Evolutionary conservation across 1,284 basidiomycete genomes (phyloP).

Genomic region (Sporisorium sorghi): DNA sequence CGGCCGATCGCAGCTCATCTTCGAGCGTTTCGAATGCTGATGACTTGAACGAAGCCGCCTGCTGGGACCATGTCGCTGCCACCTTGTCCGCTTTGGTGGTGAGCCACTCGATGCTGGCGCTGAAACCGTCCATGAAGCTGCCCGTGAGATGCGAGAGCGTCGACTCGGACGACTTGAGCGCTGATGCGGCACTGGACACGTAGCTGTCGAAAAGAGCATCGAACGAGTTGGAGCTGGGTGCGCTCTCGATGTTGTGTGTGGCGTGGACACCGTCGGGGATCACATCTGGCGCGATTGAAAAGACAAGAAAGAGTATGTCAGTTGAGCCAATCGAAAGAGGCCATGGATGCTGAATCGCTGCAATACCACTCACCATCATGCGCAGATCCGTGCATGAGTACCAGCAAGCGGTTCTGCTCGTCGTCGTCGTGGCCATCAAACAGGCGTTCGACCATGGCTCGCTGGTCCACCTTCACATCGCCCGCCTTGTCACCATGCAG

Average conservation of each 20-base stretch:
- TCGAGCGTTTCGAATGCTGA: constrained; percentile 39
- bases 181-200: constrained; percentile 23
- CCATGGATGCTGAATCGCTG: neutral
- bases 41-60: constrained; percentile 37
- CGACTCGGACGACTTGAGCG: constrained; percentile 35
- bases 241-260: constrained; percentile 39
- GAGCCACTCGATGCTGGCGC: constrained; percentile 43
- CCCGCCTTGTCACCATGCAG: constrained; percentile 9
- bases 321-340: neutral
- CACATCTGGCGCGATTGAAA: constrained; percentile 16
- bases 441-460: constrained; percentile 35
- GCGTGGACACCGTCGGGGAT: constrained; percentile 32
- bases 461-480: constrained; percentile 26
- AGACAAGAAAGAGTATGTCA: constrained; percentile 2
- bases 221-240: constrained; percentile 39
- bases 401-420: constrained; percentile 41
- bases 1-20: constrained; percentile 36
- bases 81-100: constrained; percentile 12
- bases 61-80: constrained; percentile 25
- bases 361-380: constrained; percentile 29
- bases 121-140: constrained; percentile 37
- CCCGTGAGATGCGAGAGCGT: constrained; percentile 35
- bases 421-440: constrained; percentile 42
- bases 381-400: constrained; percentile 45
- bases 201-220: constrained; percentile 53